Percentiles rank a stretch among this genome's conserved stretches.
Evolutionary conservation across 192 early-diverging fungal species (phyloP).

Genomic region (Linnemannia exigua): DNA sequence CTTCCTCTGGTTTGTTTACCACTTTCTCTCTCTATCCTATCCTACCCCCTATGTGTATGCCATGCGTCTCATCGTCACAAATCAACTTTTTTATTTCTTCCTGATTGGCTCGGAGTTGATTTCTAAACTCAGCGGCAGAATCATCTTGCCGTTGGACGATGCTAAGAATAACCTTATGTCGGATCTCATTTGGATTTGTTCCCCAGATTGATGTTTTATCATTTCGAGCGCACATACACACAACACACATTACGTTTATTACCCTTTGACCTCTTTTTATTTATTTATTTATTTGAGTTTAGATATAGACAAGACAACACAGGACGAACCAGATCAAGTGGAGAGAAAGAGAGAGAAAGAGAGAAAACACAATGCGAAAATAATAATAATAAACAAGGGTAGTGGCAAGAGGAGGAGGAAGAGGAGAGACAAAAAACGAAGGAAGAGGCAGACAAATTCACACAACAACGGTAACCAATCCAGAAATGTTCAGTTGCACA

Average conservation of each 20-base stretch:
- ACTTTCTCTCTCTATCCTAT: not conserved
- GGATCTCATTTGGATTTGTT: constrained; percentile 7
- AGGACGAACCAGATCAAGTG: not conserved
- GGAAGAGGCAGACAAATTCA: not conserved
- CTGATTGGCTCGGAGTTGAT: not conserved
- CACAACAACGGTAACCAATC: not conserved
- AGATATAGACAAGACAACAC: not conserved
- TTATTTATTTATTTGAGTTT: not conserved
- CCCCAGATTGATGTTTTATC: not conserved
- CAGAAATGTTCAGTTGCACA: not conserved
- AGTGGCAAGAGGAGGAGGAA: not conserved
- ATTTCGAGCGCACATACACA: not conserved
- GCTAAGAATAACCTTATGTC: not conserved
- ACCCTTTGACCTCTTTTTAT: not conserved
- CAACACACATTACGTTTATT: not conserved
- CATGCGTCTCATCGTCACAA: not conserved
- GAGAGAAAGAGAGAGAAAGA: not conserved
- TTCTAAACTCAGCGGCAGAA: constrained; percentile 4
- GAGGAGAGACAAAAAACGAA: not conserved
- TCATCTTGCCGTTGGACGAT: not conserved
- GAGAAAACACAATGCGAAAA: not conserved
- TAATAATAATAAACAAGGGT: too few species aligned
- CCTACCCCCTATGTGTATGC: not conserved
- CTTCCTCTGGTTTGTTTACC: not conserved
- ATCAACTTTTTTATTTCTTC: not conserved